phyloP scores from a whole-genome alignment of 202 grass and related monocot species.

The Digitaria exilis region DNA sequence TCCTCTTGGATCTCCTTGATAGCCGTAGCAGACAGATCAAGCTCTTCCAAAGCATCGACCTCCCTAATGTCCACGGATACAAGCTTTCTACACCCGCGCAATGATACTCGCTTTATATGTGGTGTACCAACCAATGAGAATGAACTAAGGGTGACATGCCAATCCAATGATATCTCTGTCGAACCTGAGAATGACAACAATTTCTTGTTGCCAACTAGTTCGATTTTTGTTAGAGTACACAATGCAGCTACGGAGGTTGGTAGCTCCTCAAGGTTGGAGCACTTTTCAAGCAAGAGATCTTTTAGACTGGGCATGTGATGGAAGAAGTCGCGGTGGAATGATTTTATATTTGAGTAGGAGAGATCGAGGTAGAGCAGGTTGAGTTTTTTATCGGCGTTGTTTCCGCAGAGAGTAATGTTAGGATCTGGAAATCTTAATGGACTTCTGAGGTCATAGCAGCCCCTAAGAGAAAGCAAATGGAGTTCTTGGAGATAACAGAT shows the following conservation, averaged over 20 bases:
- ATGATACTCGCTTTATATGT: not conserved
- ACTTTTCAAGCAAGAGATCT: not conserved
- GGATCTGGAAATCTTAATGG: not conserved
- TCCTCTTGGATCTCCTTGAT: not conserved
- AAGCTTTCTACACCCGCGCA: not conserved
- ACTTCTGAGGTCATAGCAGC: not conserved
- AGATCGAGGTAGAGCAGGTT: not conserved
- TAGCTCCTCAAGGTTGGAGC: conserved; percentile 20
- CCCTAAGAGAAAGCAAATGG: conserved; percentile 15
- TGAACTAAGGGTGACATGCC: too few species aligned
- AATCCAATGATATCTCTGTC: too few species aligned
- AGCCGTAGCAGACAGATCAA: conserved; percentile 18
- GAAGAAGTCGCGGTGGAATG: not conserved
- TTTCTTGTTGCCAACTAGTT: too few species aligned
- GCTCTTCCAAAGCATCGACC: conserved; percentile 12
- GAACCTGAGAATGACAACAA: too few species aligned
- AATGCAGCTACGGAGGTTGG: not conserved
- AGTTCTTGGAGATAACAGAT: not conserved
- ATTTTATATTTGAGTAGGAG: not conserved
- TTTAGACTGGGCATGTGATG: conserved; percentile 7
- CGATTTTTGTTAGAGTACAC: not conserved
- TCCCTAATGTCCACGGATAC: not conserved
- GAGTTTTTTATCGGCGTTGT: not conserved
- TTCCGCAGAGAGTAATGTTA: not conserved
- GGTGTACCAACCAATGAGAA: not conserved